A percentile compares a stretch with the other conserved stretches of the same genome.
Evolutionary conservation across 2,329 filamentous ascomycete genomes (phyloP).

Genomic region (Neonectria magnoliae): DNA sequence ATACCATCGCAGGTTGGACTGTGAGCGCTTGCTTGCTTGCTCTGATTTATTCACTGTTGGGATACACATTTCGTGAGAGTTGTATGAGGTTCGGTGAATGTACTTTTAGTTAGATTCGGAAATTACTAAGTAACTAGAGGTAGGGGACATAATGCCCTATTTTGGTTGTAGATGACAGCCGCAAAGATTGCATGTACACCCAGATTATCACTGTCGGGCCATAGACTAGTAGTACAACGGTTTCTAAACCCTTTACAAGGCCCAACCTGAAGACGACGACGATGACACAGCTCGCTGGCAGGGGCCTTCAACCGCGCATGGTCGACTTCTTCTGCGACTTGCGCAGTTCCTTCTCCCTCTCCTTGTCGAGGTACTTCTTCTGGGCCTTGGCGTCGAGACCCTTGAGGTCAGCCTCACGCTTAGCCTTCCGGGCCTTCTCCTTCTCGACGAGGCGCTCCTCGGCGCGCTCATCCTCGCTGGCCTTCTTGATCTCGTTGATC

Average conservation of each 20-base stretch:
- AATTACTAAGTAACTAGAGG: slow-evolving; percentile 21
- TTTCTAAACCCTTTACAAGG: slow-evolving; percentile 27
- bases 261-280: slow-evolving; percentile 1
- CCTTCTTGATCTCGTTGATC: slow-evolving; percentile 80
- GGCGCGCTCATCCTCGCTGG: slow-evolving; percentile 81
- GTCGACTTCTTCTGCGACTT: slow-evolving; percentile 66
- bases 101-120: slow-evolving; percentile 7
- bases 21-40: slow-evolving; percentile 10
- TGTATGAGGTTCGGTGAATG: background rate
- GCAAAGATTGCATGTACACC: slow-evolving; percentile 1
- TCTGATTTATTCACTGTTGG: background rate
- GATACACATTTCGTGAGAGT: background rate
- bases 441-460: slow-evolving; percentile 79
- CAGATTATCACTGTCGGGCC: background rate
- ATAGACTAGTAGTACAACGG: slow-evolving; percentile 22
- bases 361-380: slow-evolving; percentile 85
- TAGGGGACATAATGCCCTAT: slow-evolving; percentile 2
- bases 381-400: slow-evolving; percentile 83
- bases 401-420: slow-evolving; percentile 85
- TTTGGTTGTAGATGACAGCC: slow-evolving; percentile 8
- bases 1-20: slow-evolving; percentile 9
- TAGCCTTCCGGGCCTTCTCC: slow-evolving; percentile 84
- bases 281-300: background rate
- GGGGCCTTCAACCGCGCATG: slow-evolving; percentile 54
- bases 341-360: slow-evolving; percentile 77